Percentiles rank a stretch among this genome's conserved stretches.
Conservation (phyloP, 2,329 filamentous ascomycete species). For the Colletotrichum kahawae region DNA sequence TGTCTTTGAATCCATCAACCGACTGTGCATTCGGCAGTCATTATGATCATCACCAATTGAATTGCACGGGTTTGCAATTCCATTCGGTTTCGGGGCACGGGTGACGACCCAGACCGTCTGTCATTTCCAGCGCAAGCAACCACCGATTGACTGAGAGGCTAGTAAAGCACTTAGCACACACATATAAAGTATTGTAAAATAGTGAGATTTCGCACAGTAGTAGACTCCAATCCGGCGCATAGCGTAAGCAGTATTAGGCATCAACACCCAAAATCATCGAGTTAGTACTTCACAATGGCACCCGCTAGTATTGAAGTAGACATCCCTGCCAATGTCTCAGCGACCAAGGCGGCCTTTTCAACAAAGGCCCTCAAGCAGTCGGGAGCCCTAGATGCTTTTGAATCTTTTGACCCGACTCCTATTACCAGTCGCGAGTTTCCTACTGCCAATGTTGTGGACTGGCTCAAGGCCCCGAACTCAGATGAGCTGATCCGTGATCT, state of each 20-base stretch:
- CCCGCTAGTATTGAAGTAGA: conserved; percentile 23
- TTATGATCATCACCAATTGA: background rate
- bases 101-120: background rate
- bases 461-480: conserved; percentile 58
- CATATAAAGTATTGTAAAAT: background rate
- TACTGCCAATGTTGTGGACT: conserved; percentile 57
- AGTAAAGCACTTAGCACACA: accelerated
- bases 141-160: background rate
- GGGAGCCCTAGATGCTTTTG: conserved; percentile 49
- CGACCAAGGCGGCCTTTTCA: conserved; percentile 14
- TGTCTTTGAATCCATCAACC: background rate
- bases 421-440: conserved; percentile 61
- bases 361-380: conserved; percentile 44
- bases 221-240: background rate
- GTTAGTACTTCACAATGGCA: background rate
- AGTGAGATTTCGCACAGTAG: accelerated
- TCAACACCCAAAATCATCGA: background rate
- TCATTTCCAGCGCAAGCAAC: background rate
- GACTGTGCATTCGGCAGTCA: background rate
- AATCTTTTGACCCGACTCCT: conserved; percentile 58
- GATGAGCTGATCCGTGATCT: conserved; percentile 64
- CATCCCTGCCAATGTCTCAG: background rate
- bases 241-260: background rate
- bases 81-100: background rate
- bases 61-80: background rate